Evolutionary conservation across 768 basidiomycete species (phyloP), one percentile per base, ranked within the genome.

Genomic region (Clitopilus hobsonii): DNA sequence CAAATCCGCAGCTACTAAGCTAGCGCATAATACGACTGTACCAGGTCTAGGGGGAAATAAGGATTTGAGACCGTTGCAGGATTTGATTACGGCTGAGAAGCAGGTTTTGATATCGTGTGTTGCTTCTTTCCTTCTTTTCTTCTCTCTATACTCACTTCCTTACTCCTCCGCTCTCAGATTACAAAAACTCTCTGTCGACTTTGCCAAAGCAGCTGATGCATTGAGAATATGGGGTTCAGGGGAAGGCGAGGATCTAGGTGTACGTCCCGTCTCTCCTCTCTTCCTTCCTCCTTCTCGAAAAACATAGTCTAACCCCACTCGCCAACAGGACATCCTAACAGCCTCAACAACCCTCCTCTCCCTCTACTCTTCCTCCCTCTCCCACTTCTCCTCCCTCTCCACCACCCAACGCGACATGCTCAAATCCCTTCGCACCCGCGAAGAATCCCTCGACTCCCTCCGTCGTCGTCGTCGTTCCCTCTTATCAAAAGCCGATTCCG

Each of bases 31-130:
- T 64, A 86, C 91, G 1, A 88, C 90, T 3, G 74, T 94, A 5
- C 88, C 93, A 38, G 76, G 83, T 0, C 69, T 91, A 16, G 77
- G 67, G 13, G 79, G 76, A 0, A 94, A 92, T 67, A 84, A 85
- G 62, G 94, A 95, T 66, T 71, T 94, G 3, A 74, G 87, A 24
- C 83, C 86, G 0, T 73, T 97, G 6, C 94, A 97, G 65, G 93
- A 94, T 64, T 77, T 96, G 58, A 98, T 98, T 54, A 87, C 84
- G 1, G 82, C 89, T 0, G 94, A 97, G 71, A 98, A 98, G 73
- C 72, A 80, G 6, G 85, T 95, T 6, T 75, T 95, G 26, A 71
- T 77, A 49, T 81, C 88, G 91, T 93, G 61, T 62, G 85, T 76
- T 24, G 14, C n/a, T 11, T 25, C 13, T 41, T 26, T 2, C 50